Evolutionary conservation across 2,329 filamentous ascomycete species (phyloP), one percentile per base, ranked within the genome.

Genomic region (Knufia fluminis): DNA sequence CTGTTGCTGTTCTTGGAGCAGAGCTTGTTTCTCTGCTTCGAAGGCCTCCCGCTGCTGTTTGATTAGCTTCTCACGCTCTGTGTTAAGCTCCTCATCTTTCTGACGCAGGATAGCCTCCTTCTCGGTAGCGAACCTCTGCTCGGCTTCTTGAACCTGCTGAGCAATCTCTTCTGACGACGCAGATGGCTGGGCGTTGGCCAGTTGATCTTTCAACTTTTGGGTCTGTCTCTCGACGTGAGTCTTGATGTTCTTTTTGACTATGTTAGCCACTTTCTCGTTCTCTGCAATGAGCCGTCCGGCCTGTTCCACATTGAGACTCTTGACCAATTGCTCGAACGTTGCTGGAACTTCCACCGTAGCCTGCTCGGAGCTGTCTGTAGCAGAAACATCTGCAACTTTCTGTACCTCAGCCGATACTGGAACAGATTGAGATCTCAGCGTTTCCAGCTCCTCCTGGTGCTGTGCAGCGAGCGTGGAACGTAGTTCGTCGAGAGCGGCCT

Each of bases 241-340:
- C 75, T 26, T 76, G 39, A 81, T 77, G 58, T 87, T 86, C 50
- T 73, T 78, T 16, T 62, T 63, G 16, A 81, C 57, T 43, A 79
- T 76, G 2, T 56, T 63, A 41, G 69, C 71, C 45, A 78, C 67
- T 0, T 67, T 68, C 39, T 69, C 61, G 55, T 78, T 78, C 44
- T 68, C 72, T 12, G 68, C 60, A 22, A 79, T 62, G 23, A 79
- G 66, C 10, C 75, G 67, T 50, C 67, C 68, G 1, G 70, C 70
- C 58, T 79, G 74, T 7, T 66, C 62, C 20, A 77, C 73, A 0
- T 70, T 69, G 20, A 77, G 60, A 20, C 69, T 63, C 35, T 68
- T 62, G 35, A 70, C 54, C 33, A 62, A 64, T 36, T 62, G 64
- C 8, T 66, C 62, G 10, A 58, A 54, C 35, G 63, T 61, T 24